phyloP scores from a whole-genome alignment of 306 rosid genomes.

The Corylus heterophylla region DNA sequence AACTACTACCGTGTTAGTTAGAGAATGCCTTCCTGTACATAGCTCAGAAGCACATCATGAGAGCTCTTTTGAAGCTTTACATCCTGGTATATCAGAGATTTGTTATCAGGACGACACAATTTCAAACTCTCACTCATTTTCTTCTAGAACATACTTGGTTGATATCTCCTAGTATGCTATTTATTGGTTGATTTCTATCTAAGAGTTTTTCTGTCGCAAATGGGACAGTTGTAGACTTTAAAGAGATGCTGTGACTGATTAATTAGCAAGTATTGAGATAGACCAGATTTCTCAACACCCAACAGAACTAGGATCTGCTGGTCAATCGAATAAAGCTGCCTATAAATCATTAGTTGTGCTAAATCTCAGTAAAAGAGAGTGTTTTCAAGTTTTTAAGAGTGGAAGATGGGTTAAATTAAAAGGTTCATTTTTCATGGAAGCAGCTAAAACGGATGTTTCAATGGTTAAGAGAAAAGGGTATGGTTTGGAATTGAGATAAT shows the following conservation, averaged over 20 bases:
- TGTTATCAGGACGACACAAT: background rate
- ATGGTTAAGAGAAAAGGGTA: background rate
- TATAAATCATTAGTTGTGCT: background rate
- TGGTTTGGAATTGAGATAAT: background rate
- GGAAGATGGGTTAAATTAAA: background rate
- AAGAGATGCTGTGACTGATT: constrained; percentile 24
- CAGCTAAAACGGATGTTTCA: background rate
- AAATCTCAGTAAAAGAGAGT: background rate
- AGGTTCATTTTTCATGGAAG: background rate
- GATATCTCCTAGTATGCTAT: constrained; percentile 10
- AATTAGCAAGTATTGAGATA: background rate
- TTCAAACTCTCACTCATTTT: background rate
- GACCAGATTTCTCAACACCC: background rate
- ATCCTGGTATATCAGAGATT: background rate
- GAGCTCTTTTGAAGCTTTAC: background rate
- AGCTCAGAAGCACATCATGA: background rate
- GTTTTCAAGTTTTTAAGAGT: background rate
- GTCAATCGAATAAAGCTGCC: background rate
- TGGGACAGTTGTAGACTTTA: constrained; percentile 1
- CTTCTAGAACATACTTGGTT: background rate
- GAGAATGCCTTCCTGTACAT: no score
- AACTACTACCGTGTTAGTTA: background rate
- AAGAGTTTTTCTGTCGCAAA: background rate
- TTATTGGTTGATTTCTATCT: constrained; percentile 8
- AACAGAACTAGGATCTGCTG: background rate